Evolutionary conservation across 2,329 filamentous ascomycete genomes (phyloP).

Genomic region (Fusarium phyllophilum): DNA sequence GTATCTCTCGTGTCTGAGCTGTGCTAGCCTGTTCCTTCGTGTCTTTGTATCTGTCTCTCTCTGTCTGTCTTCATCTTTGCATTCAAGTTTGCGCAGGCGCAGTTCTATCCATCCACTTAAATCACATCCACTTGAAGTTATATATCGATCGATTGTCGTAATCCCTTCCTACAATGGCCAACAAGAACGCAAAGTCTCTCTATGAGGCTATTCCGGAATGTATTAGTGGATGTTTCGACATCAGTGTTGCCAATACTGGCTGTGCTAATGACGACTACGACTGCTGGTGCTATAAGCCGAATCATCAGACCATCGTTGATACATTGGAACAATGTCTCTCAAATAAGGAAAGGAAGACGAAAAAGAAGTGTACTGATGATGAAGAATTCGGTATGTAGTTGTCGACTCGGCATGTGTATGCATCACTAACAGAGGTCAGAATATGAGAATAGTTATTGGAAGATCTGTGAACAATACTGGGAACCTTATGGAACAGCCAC

Average conservation of each 20-base stretch:
- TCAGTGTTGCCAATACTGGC: slow-evolving; percentile 38
- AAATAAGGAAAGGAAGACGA: slow-evolving; percentile 27
- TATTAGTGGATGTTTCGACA: slow-evolving; percentile 36
- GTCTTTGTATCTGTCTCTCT: neutral
- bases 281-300: slow-evolving; percentile 41
- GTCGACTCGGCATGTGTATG: too few relatives aligned
- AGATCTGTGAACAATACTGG: slow-evolving; percentile 43
- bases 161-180: slow-evolving; percentile 26
- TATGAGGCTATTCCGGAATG: slow-evolving; percentile 35
- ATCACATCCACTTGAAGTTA: neutral
- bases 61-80: neutral
- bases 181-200: slow-evolving; percentile 32
- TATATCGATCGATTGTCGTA: neutral
- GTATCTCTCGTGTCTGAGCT: neutral
- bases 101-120: neutral
- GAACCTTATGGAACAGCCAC: slow-evolving; percentile 38
- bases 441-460: slow-evolving; percentile 44
- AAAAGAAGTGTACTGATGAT: slow-evolving; percentile 31
- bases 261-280: slow-evolving; percentile 37
- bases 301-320: slow-evolving; percentile 41
- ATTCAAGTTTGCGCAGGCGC: neutral
- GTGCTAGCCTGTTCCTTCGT: neutral
- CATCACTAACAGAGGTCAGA: slow-evolving; percentile 17
- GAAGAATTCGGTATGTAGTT: slow-evolving; percentile 37
- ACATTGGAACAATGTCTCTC: slow-evolving; percentile 35